Conservation (phyloP, 768 basidiomycete genomes). For the Phlebiopsis gigantea region DNA sequence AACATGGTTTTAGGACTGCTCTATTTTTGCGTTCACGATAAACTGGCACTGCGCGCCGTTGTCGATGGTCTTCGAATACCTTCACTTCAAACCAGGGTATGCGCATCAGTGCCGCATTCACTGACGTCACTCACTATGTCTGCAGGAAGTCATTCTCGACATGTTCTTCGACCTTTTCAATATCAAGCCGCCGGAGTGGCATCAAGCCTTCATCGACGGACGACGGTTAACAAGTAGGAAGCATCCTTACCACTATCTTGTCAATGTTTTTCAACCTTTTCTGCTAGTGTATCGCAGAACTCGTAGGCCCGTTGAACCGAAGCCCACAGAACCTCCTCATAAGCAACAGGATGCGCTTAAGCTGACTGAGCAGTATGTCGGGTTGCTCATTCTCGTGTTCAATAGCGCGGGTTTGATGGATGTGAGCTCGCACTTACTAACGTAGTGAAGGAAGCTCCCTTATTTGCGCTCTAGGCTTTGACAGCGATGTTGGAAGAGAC, state of each 20-base stretch:
- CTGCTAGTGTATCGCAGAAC: conserved; percentile 61
- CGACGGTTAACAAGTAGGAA: conserved; percentile 77
- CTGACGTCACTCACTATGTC: neutral
- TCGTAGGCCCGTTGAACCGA: conserved; percentile 13
- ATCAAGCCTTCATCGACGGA: conserved; percentile 86
- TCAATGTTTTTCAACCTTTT: neutral
- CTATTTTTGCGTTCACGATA: conserved; percentile 90
- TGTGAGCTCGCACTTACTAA: conserved; percentile 39
- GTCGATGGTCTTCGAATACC: conserved; percentile 87
- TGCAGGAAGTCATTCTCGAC: conserved; percentile 86
- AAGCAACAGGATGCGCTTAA: conserved; percentile 59
- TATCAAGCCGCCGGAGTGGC: conserved; percentile 91
- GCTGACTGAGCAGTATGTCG: conserved; percentile 89
- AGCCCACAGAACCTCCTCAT: conserved; percentile 20
- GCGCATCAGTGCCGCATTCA: conserved; percentile 18
- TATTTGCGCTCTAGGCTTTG: conserved; percentile 62
- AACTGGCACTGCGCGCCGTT: conserved; percentile 78
- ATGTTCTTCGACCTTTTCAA: conserved; percentile 92
- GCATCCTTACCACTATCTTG: neutral
- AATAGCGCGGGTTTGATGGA: conserved; percentile 86
- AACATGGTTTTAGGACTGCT: conserved; percentile 56
- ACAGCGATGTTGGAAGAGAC: conserved; percentile 77
- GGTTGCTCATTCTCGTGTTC: conserved; percentile 77
- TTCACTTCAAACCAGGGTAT: conserved; percentile 77
- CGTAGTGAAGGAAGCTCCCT: neutral